These are phyloP conservation scores for Buxus sempervirens DNA, from an alignment of 164 flowering plant genomes.

Conservation along the genomic window DNA sequence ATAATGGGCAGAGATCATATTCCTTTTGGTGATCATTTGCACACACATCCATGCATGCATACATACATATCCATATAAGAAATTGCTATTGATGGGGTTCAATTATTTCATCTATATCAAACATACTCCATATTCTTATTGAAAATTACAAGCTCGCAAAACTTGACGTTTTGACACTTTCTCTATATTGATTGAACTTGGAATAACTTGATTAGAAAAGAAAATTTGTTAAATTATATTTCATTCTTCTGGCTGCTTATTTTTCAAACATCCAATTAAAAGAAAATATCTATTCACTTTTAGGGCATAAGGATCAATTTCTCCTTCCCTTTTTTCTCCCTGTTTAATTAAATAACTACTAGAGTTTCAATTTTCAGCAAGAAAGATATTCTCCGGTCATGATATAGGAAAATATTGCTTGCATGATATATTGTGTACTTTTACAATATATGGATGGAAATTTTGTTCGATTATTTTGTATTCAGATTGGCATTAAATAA, in stretches of 20 bases:
- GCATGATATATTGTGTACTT: neutral
- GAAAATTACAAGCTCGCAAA: neutral
- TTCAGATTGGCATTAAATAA: neutral
- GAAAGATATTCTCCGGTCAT: neutral
- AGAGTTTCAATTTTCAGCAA: neutral
- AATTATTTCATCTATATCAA: no score
- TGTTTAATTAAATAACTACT: no score
- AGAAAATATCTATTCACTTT: no score
- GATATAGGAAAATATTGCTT: neutral
- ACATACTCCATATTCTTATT: no score
- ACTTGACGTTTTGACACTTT: neutral
- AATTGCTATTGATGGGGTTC: neutral
- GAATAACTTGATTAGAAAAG: neutral
- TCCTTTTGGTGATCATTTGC: constrained; percentile 35
- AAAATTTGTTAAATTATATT: no score
- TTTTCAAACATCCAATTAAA: no score
- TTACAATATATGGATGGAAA: neutral
- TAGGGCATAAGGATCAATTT: no score
- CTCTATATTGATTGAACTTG: no score
- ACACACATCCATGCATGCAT: neutral
- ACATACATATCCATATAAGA: no score
- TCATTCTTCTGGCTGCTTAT: neutral
- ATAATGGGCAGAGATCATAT: constrained; percentile 31
- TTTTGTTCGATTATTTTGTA: neutral
- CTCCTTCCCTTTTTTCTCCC: no score